Base-by-base conservation (phyloP, 768 basidiomycete genomes). In the Lactifluus pinguis region DNA sequence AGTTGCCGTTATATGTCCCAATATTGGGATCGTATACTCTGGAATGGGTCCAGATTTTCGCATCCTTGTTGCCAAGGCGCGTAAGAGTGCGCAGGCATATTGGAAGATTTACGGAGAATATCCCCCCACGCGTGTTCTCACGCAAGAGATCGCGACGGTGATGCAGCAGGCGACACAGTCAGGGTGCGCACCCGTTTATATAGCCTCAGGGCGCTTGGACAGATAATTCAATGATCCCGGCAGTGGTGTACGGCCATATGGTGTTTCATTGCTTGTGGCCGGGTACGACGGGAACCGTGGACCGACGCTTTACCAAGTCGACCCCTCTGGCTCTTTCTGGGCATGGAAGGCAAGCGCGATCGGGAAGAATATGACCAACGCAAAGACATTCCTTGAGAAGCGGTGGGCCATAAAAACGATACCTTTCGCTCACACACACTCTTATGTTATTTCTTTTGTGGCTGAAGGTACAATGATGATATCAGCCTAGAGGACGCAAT, bases 271-370 rank as follows among this genome's bases (percentile, higher is more conserved):
- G 59, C 80, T 99, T 53, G 94, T 99, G 41, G 95, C 95, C 19
- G 97, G 97, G 49, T 99, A 90, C 88, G 97, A 99, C 72, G 79
- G 79, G 68, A 87, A 87, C 71, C 87, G 92, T n/a, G 97, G 97
- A 25, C 92, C 94, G 65, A 88, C 86, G n/a, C 80, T 99, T 66
- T 98, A 97, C 76, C 97, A 99, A 74, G 95, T 99, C 47, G 97
- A 99, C 76, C 97, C 97, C 44, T 97, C 94, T 41, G 97, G 97
- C 57, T 93, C 92, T 36, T 99, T 92, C 76, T 99, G 97, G 97
- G 95, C 97, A 34, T 99, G 97, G 97, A 99, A 99, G 72, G 97
- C 97, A 8, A 95, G 93, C 71, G 97, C 97, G 11, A 99, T 98
- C 68, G 97, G 97, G 44, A 99, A 99, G 78, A 98, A 98, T 75